Evolutionary conservation across 2,329 filamentous ascomycete species (phyloP), one percentile per base, ranked within the genome.

Genomic region (Pestalotiopsis sp.): DNA sequence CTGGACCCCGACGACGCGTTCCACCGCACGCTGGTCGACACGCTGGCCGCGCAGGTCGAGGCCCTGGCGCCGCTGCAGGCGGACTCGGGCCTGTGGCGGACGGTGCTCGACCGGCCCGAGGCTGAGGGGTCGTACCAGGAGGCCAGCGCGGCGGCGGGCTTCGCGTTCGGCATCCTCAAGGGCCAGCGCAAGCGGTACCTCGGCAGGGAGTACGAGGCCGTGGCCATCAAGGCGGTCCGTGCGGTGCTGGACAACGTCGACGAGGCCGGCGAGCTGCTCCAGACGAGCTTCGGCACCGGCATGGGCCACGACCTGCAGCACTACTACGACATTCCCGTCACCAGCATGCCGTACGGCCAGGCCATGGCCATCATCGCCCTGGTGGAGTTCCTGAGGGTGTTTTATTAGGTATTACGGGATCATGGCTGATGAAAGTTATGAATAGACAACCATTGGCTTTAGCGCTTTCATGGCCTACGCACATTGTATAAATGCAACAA

Each of bases 341-440:
- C 93, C 2, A 91, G 90, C 73, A 95, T 95, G 93, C 93, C 92
- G 6, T 95, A 95, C 74, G 93, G 93, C 0, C 93, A 95, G 78
- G 91, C 92, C 0, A 94, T 95, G 92, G 92, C 91, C 0, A 93
- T 94, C 71, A 94, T 95, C 90, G 90, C 91, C 0, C 78, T 95
- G 71, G 92, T 91, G 0, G 93, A 95, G 80, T 92, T 91, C 73
- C 77, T 93, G 78, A 84, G 91, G 62, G 85, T 85, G 39, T 91
- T 87, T 60, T 79, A 82, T 66, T 81, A 73, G 72, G 1, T 20
- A 9, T 36, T 2, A 36, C 13, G n/a, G n/a, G 36, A 14, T 13
- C 14, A 41, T 62, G 31, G 11, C 5, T 12, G 1, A 62, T 25
- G 23, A 36, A 31, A 14, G 27, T 59, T 20, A n/a, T n/a, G 17